Conservation (phyloP, 1,139 yeast species). For the Geotrichum fermentans region DNA sequence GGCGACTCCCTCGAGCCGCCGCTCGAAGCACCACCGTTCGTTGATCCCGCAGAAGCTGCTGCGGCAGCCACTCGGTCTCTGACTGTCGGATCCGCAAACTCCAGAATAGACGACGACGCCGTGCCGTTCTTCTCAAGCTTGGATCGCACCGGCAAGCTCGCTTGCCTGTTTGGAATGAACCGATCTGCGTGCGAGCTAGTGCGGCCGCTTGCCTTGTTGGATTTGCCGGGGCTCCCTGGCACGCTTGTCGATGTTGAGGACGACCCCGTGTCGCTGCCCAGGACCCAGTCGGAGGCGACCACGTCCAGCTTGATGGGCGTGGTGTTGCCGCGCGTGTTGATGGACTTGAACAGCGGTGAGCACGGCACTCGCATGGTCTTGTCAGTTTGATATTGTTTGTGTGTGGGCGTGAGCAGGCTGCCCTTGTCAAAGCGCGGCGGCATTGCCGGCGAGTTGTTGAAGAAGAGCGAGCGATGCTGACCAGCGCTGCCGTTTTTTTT, state of each 20-base stretch:
- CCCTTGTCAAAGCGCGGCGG: constrained; percentile 23
- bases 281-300: constrained; percentile 36
- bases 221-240: constrained; percentile 21
- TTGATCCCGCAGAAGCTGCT: constrained; percentile 15
- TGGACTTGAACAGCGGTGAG: constrained; percentile 20
- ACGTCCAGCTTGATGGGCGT: constrained; percentile 49
- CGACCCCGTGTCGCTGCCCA: constrained; percentile 10
- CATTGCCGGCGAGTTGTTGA: constrained; percentile 26
- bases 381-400: constrained; percentile 11
- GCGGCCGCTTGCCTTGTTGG: constrained; percentile 30
- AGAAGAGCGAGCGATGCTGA: constrained; percentile 18
- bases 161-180: constrained; percentile 49
- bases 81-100: constrained; percentile 7
- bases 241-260: background rate
- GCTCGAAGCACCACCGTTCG: background rate
- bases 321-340: constrained; percentile 19
- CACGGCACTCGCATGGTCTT: constrained; percentile 13
- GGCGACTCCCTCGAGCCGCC: constrained; percentile 24
- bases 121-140: constrained; percentile 33
- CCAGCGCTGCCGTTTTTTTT: constrained; percentile 15
- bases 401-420: constrained; percentile 17
- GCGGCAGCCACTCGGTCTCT: constrained; percentile 8
- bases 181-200: constrained; percentile 39
- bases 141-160: constrained; percentile 41
- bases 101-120: constrained; percentile 14